Evolutionary conservation across 768 basidiomycete genomes (phyloP).

Genomic region (Punctularia strigosozonata): DNA sequence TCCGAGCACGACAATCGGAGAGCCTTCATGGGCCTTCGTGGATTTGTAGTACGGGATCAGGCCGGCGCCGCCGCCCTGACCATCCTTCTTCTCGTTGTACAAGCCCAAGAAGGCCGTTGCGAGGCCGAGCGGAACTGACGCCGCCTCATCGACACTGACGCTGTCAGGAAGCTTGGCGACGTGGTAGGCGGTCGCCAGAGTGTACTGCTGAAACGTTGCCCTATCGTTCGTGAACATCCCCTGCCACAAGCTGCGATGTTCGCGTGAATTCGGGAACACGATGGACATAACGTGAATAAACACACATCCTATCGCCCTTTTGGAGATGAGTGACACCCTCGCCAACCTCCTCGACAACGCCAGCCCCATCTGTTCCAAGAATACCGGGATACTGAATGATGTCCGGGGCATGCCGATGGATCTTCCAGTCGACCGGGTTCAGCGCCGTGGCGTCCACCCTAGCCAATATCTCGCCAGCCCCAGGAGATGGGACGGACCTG

Average conservation of each 20-base stretch:
- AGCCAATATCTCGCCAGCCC: conserved; percentile 15
- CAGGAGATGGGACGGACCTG: conserved; percentile 4
- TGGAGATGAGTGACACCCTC: conserved; percentile 20
- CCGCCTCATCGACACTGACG: conserved; percentile 17
- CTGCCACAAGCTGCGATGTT: background rate
- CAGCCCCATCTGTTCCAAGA: conserved; percentile 12
- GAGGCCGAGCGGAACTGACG: conserved; percentile 18
- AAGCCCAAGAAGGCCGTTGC: conserved; percentile 19
- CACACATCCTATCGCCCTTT: conserved; percentile 31
- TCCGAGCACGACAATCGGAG: conserved; percentile 15
- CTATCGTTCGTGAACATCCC: background rate
- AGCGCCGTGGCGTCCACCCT: conserved; percentile 15
- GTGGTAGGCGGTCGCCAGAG: background rate
- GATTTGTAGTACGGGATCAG: conserved; percentile 9
- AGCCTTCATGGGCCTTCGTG: too few relatives aligned
- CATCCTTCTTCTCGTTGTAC: conserved; percentile 8
- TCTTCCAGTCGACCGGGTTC: conserved; percentile 25
- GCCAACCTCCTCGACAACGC: conserved; percentile 27
- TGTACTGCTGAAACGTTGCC: conserved; percentile 5
- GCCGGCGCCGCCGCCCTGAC: background rate
- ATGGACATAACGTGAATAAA: background rate
- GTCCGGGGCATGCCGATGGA: conserved; percentile 20
- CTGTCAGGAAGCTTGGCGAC: conserved; percentile 14
- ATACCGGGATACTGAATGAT: conserved; percentile 22
- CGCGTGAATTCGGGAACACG: background rate